These are phyloP conservation scores for Nyctanthes arbortristis DNA, from an alignment of 257 asterid species.

Conservation along the genomic window DNA sequence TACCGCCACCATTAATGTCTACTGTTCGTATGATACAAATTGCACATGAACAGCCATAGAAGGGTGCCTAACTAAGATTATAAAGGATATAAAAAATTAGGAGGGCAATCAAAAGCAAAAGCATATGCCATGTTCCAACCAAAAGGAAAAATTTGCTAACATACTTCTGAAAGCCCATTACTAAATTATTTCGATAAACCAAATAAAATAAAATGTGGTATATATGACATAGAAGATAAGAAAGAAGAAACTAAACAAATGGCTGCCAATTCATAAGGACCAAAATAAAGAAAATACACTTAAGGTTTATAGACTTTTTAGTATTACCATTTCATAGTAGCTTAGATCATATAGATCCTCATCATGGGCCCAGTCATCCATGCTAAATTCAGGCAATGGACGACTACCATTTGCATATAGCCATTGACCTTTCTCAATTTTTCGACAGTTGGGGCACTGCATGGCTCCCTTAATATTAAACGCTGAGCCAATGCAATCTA, in stretches of 20 bases:
- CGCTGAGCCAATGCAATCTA: slow-evolving; percentile 99
- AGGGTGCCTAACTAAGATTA: background rate
- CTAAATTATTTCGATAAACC: background rate
- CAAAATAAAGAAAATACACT: slow-evolving; percentile 2
- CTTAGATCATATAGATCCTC: slow-evolving; percentile 85
- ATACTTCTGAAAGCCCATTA: background rate
- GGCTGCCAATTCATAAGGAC: background rate
- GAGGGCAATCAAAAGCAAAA: background rate
- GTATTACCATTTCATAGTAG: slow-evolving; percentile 83
- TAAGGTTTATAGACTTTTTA: background rate
- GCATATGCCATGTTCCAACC: background rate
- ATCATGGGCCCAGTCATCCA: slow-evolving; percentile 93
- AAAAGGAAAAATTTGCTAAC: background rate
- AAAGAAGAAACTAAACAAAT: slow-evolving; percentile 4
- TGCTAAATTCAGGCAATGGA: slow-evolving; percentile 73
- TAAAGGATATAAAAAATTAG: background rate
- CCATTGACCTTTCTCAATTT: slow-evolving; percentile 98
- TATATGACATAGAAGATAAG: background rate
- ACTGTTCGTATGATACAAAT: background rate
- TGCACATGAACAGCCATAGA: background rate
- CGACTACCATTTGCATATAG: slow-evolving; percentile 87
- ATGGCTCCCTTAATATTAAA: slow-evolving; percentile 93
- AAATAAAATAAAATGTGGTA: background rate
- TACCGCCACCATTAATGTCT: background rate
- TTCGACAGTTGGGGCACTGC: slow-evolving; percentile 99